phyloP scores from a whole-genome alignment of 2,329 filamentous ascomycete species.

The Colletotrichum liriopes region DNA sequence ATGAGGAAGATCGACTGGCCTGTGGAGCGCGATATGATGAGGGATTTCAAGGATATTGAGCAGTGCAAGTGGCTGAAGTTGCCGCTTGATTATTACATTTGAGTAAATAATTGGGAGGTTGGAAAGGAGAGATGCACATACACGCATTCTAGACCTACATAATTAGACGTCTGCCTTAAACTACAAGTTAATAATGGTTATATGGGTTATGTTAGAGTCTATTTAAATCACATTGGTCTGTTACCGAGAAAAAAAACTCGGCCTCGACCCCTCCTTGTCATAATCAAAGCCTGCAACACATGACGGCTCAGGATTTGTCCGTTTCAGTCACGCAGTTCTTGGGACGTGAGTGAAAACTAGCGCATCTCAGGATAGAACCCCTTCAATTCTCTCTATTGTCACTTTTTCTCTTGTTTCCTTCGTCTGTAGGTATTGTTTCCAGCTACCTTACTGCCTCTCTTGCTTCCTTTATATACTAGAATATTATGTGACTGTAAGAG shows the following conservation, averaged over 20 bases:
- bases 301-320: not conserved
- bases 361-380: no score
- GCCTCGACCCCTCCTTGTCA: not conserved
- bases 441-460: no score
- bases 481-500: no score
- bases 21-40: slow-evolving; percentile 47
- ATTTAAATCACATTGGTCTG: not conserved
- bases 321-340: not conserved
- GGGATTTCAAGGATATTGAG: slow-evolving; percentile 60
- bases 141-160: not conserved
- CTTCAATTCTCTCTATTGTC: no score
- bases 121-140: slow-evolving; percentile 1
- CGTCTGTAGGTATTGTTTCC: no score
- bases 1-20: slow-evolving; percentile 59
- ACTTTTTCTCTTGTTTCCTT: no score
- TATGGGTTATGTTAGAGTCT: not conserved
- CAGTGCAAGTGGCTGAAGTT: slow-evolving; percentile 62
- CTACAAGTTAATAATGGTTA: not conserved
- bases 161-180: not conserved
- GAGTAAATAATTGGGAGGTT: slow-evolving; percentile 17
- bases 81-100: slow-evolving; percentile 56
- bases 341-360: no score
- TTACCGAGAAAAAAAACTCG: not conserved
- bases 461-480: no score
- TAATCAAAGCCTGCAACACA: not conserved